Conservation (phyloP, 768 basidiomycete species). For the Paxillus ammoniavirescens region DNA sequence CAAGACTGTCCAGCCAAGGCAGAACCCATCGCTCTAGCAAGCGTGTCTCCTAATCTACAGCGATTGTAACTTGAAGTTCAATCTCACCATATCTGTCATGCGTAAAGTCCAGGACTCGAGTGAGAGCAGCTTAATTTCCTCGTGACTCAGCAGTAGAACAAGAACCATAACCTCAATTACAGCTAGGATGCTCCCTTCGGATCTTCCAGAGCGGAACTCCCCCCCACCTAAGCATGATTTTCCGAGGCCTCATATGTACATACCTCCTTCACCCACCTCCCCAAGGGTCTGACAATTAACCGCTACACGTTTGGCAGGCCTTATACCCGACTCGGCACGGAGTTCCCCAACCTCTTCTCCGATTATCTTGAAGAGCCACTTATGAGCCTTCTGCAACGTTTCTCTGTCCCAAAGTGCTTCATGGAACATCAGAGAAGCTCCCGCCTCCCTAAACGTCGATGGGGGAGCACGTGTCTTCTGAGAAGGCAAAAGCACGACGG, state of each 20-base stretch:
- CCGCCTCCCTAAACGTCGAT: conserved; percentile 33
- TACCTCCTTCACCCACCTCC: conserved; percentile 47
- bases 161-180: too few relatives aligned
- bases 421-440: conserved; percentile 20
- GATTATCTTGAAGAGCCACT: conserved; percentile 35
- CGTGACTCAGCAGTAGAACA: too few relatives aligned
- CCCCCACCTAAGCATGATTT: too few relatives aligned
- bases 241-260: conserved; percentile 43
- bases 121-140: too few relatives aligned
- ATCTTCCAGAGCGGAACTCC: too few relatives aligned
- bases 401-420: conserved; percentile 36
- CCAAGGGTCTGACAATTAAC: conserved; percentile 12
- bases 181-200: too few relatives aligned
- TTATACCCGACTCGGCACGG: conserved; percentile 11
- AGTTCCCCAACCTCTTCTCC: conserved; percentile 17
- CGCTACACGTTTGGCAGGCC: neutral
- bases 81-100: too few relatives aligned
- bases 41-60: too few relatives aligned
- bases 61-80: too few relatives aligned
- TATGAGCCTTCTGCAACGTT: conserved; percentile 35
- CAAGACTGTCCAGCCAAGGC: too few relatives aligned
- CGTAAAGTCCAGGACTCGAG: too few relatives aligned
- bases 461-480: conserved; percentile 44
- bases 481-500: conserved; percentile 48
- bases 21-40: too few relatives aligned